Evolutionary conservation across 1,139 yeast genomes (phyloP).

Genomic region (Sugiyamaella xylanicola): DNA sequence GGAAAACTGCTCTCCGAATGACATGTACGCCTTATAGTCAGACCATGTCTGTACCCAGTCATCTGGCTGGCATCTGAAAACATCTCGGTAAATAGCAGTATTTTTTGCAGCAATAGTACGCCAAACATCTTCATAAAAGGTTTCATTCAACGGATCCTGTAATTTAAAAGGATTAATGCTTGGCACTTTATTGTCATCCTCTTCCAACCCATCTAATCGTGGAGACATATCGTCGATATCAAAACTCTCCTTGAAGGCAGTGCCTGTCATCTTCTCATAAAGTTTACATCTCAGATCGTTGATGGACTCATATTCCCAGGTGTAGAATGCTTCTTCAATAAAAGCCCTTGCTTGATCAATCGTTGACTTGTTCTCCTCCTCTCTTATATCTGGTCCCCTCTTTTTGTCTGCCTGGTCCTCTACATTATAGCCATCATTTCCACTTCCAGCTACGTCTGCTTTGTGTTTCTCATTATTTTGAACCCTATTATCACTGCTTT

Average conservation of each 20-base stretch:
- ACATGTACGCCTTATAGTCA: conserved; percentile 71
- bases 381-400: not conserved
- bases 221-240: conserved; percentile 12
- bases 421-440: conserved; percentile 51
- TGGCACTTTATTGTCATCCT: conserved; percentile 16
- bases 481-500: conserved; percentile 79
- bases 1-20: conserved; percentile 43
- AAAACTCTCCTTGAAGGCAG: conserved; percentile 6
- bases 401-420: not conserved
- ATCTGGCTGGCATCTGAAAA: conserved; percentile 95
- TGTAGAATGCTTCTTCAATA: conserved; percentile 19
- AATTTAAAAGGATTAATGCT: conserved; percentile 86
- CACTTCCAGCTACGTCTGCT: conserved; percentile 75
- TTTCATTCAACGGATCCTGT: conserved; percentile 78
- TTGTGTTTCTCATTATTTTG: conserved; percentile 65
- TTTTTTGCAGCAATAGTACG: conserved; percentile 80
- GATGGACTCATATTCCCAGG: conserved; percentile 20
- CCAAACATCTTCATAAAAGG: conserved; percentile 89
- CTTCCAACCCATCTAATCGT: conserved; percentile 2
- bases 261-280: conserved; percentile 26
- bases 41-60: conserved; percentile 85
- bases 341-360: conserved; percentile 21
- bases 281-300: conserved; percentile 27
- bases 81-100: conserved; percentile 76
- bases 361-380: conserved; percentile 8